Conservation (phyloP, 176 grass and related monocot species). For the sorghum (Sorghum bicolor) region Sorghum_bicolor_NCBIv3 NC_012874.2:55977001-55977500, state of each 20-base stretch:
- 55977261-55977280: conserved; percentile 10
- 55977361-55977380: neutral
- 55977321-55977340: neutral
- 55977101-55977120: neutral
- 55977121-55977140: neutral
- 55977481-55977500: neutral
- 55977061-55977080: neutral
- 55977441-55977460: neutral
- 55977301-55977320: conserved; percentile 5
- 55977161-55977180: conserved; percentile 5
- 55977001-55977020: neutral
- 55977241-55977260: conserved; percentile 2
- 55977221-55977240: neutral
- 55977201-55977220: neutral
- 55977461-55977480: neutral
- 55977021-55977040: neutral
- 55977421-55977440: conserved; percentile 22
- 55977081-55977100: neutral
- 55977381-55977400: neutral
- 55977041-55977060: neutral
- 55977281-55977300: neutral
- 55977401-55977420: neutral
- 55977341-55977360: neutral
- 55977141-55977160: conserved; percentile 26
- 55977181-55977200: neutral